Evolutionary conservation across 2,329 filamentous ascomycete genomes (phyloP).

Genomic region (Hypoxylon sp.): DNA sequence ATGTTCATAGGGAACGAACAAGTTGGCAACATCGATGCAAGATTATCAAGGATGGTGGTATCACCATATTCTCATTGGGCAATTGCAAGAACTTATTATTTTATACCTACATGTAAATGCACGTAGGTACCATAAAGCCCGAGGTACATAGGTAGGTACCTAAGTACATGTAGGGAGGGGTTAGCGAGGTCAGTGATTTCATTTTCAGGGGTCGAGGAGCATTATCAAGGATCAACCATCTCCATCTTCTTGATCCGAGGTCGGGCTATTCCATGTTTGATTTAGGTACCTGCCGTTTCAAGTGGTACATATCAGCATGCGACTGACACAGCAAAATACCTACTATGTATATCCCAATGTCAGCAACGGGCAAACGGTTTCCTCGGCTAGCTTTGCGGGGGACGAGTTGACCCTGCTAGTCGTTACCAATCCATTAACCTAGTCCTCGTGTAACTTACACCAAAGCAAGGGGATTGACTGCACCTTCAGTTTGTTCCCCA

Average conservation of each 20-base stretch:
- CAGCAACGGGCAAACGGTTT: conserved; percentile 1
- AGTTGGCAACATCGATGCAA: too few relatives aligned
- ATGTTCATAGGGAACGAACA: too few relatives aligned
- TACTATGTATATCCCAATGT: too few relatives aligned
- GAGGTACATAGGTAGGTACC: background rate
- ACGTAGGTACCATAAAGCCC: background rate
- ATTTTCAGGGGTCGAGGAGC: conserved; percentile 7
- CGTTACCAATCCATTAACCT: too few relatives aligned
- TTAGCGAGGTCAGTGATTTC: background rate
- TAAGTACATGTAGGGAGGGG: background rate
- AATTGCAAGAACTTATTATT: conserved; percentile 13
- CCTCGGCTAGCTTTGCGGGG: background rate
- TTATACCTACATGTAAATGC: background rate
- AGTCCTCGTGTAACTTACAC: too few relatives aligned
- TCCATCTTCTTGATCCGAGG: conserved; percentile 21
- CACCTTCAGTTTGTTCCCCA: too few relatives aligned
- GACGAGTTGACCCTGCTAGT: too few relatives aligned
- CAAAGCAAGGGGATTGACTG: too few relatives aligned
- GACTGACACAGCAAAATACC: too few relatives aligned
- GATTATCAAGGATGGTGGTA: background rate
- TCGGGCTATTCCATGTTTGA: too few relatives aligned
- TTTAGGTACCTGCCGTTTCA: too few relatives aligned
- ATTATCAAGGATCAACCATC: background rate
- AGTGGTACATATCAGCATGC: too few relatives aligned
- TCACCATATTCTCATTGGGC: conserved; percentile 12